Conservation (phyloP, 371 early-diverging fungal species). For the Mucor piriformis region DNA sequence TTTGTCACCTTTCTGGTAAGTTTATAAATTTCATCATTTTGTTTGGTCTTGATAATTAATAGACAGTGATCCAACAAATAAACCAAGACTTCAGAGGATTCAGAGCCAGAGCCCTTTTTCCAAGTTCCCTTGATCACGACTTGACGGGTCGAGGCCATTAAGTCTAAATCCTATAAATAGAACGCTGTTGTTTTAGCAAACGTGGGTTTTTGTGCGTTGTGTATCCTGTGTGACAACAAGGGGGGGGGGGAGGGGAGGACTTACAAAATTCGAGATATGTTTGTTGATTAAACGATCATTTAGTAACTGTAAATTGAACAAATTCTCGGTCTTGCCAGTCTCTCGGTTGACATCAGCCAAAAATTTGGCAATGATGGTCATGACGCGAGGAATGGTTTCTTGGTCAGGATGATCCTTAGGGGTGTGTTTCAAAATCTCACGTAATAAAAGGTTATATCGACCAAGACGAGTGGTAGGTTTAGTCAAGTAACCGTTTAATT, state of each 20-base stretch:
- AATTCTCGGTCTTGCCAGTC: conserved; percentile 83
- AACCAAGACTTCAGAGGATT: conserved; percentile 69
- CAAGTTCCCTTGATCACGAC: conserved; percentile 82
- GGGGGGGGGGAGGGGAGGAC: neutral
- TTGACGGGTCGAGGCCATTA: conserved; percentile 63
- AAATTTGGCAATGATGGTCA: conserved; percentile 70
- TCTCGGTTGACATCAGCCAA: conserved; percentile 79
- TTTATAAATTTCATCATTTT: conserved; percentile 46
- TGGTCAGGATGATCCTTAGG: conserved; percentile 82
- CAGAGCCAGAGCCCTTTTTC: conserved; percentile 68
- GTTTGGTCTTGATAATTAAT: conserved; percentile 70
- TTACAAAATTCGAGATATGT: conserved; percentile 55
- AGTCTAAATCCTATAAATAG: conserved; percentile 58
- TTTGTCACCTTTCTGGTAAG: conserved; percentile 41
- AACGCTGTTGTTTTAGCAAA: neutral
- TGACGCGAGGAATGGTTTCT: conserved; percentile 62
- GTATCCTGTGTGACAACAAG: too few species aligned
- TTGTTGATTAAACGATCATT: conserved; percentile 59
- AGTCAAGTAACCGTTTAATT: conserved; percentile 80
- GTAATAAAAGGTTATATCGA: conserved; percentile 84
- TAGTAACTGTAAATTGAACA: conserved; percentile 29
- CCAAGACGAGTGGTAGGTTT: conserved; percentile 88
- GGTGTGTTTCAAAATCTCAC: conserved; percentile 85
- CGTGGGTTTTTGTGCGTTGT: too few species aligned
- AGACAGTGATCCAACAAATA: conserved; percentile 88